These are phyloP conservation scores for Myxozyma nipponensis DNA, from an alignment of 805 yeast genomes.

Conservation along the genomic window DNA sequence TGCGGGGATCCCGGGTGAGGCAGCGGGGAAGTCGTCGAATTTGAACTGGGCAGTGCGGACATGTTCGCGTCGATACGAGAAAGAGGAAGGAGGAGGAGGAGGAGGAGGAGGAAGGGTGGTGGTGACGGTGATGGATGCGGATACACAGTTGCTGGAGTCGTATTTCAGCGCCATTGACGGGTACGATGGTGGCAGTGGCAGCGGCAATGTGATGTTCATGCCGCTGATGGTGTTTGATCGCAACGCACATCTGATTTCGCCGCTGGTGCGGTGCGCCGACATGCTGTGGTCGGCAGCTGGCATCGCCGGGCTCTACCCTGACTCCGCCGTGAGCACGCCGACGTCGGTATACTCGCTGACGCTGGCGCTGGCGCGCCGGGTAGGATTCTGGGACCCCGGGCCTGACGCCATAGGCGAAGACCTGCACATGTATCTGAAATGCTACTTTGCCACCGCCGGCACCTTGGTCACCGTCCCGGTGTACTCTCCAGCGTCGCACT, in stretches of 20 bases:
- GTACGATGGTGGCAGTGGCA: neutral
- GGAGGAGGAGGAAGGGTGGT: slow-evolving; percentile 4
- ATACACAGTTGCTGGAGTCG: slow-evolving; percentile 23
- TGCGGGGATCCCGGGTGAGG: slow-evolving; percentile 18
- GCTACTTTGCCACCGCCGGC: slow-evolving; percentile 23
- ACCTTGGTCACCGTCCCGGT: slow-evolving; percentile 19
- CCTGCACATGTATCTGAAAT: slow-evolving; percentile 28
- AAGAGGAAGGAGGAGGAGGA: neutral
- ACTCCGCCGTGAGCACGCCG: slow-evolving; percentile 23
- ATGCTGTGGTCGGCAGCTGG: slow-evolving; percentile 29
- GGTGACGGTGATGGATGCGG: slow-evolving; percentile 29
- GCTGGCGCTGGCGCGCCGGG: slow-evolving; percentile 20
- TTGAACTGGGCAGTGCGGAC: slow-evolving; percentile 28
- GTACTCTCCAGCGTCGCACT: slow-evolving; percentile 28
- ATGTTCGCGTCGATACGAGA: slow-evolving; percentile 7
- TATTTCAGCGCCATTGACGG: slow-evolving; percentile 19
- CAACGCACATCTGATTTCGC: slow-evolving; percentile 25
- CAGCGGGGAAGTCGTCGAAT: slow-evolving; percentile 29
- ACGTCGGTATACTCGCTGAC: slow-evolving; percentile 29
- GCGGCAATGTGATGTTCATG: slow-evolving; percentile 16
- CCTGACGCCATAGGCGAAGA: slow-evolving; percentile 30
- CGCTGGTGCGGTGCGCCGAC: slow-evolving; percentile 28
- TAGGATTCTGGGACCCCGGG: slow-evolving; percentile 29
- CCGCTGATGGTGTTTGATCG: slow-evolving; percentile 29
- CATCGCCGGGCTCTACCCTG: slow-evolving; percentile 23